These are phyloP conservation scores for Henckelia pumila DNA, from an alignment of 257 asterid genomes.

Conservation along the genomic window DNA sequence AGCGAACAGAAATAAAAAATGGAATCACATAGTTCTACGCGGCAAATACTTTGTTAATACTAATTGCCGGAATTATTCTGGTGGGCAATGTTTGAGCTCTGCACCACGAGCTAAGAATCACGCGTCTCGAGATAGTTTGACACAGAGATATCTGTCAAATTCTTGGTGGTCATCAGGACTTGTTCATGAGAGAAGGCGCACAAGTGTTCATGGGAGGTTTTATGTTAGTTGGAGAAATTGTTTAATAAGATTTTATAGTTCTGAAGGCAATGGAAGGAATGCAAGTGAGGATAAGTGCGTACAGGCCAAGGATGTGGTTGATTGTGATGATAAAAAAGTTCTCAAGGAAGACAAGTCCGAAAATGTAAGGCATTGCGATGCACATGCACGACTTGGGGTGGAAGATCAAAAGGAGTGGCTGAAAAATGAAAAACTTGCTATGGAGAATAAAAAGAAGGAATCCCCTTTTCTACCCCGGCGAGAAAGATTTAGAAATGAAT, in stretches of 20 bases:
- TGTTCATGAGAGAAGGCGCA: slow-evolving; percentile 36
- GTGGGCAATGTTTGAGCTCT: slow-evolving; percentile 36
- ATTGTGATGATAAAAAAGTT: slow-evolving; percentile 43
- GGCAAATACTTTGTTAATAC: slow-evolving; percentile 41
- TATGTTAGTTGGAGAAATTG: slow-evolving; percentile 42
- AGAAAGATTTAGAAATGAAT: slow-evolving; percentile 80
- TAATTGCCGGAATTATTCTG: slow-evolving; percentile 39
- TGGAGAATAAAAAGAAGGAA: slow-evolving; percentile 80
- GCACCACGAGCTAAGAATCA: slow-evolving; percentile 30
- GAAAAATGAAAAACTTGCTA: slow-evolving; percentile 65
- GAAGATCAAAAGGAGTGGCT: slow-evolving; percentile 97
- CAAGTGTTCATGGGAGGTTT: slow-evolving; percentile 39
- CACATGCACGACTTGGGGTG: slow-evolving; percentile 86
- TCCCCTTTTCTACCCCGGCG: slow-evolving; percentile 74
- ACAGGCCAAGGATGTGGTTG: slow-evolving; percentile 41
- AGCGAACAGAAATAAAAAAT: slow-evolving; percentile 44
- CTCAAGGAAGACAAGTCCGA: slow-evolving; percentile 37
- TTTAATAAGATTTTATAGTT: slow-evolving; percentile 59
- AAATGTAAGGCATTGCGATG: slow-evolving; percentile 42
- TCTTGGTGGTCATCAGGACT: slow-evolving; percentile 34
- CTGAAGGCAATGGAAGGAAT: slow-evolving; percentile 90
- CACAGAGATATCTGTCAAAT: slow-evolving; percentile 41
- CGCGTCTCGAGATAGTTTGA: slow-evolving; percentile 39
- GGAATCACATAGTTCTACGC: slow-evolving; percentile 48
- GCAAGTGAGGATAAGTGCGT: slow-evolving; percentile 67